phyloP scores from a whole-genome alignment of 1,284 basidiomycete species.

The Fistulina hepatica region DNA sequence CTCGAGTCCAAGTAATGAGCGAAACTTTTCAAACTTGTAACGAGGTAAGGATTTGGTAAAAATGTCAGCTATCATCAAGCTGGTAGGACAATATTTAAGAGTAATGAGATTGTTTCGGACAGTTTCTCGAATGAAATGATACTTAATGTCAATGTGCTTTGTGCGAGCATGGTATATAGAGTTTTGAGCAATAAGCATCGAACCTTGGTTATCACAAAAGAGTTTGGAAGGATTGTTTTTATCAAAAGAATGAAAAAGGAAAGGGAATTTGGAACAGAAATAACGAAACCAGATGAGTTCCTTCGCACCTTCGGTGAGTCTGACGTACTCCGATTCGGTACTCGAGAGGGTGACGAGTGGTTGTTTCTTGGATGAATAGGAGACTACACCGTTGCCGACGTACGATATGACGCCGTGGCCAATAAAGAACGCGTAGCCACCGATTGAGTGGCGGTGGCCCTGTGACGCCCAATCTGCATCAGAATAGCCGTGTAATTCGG shows the following conservation, averaged over 20 bases:
- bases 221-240: slow-evolving; percentile 21
- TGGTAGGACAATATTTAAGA: background rate
- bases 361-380: slow-evolving; percentile 5
- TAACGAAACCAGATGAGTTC: slow-evolving; percentile 4
- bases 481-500: slow-evolving; percentile 9
- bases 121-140: slow-evolving; percentile 7
- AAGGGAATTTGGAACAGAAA: slow-evolving; percentile 5
- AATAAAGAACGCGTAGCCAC: slow-evolving; percentile 10
- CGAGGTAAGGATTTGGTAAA: slow-evolving; percentile 1
- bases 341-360: slow-evolving; percentile 9
- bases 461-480: slow-evolving; percentile 21
- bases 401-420: slow-evolving; percentile 15
- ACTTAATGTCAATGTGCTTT: slow-evolving; percentile 4
- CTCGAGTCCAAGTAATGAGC: background rate
- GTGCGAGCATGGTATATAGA: slow-evolving; percentile 12
- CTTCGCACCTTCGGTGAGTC: slow-evolving; percentile 7
- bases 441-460: background rate
- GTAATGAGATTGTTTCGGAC: background rate
- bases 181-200: background rate
- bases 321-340: slow-evolving; percentile 6
- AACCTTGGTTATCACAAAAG: slow-evolving; percentile 1
- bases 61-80: slow-evolving; percentile 1
- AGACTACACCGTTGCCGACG: slow-evolving; percentile 3
- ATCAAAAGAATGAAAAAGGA: slow-evolving; percentile 9
- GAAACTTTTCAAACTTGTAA: background rate